A percentile compares a stretch with the other conserved stretches of the same genome.
Evolutionary conservation across 306 rosid genomes (phyloP).

Genomic region (Nissolia schottii): DNA sequence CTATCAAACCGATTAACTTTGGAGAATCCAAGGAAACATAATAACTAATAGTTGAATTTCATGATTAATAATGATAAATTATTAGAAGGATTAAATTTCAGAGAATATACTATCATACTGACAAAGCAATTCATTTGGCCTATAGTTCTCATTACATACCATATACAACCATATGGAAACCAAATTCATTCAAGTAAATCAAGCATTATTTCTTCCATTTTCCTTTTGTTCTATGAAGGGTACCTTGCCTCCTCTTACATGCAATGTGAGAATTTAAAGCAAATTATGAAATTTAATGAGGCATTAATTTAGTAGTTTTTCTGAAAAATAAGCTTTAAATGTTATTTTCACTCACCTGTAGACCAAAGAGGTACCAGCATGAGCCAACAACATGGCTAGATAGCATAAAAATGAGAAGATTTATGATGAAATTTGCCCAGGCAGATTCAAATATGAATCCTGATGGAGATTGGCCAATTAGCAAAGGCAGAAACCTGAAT

Average conservation of each 20-base stretch:
- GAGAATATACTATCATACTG: background rate
- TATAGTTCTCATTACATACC: background rate
- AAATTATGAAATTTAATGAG: background rate
- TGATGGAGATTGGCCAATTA: conserved; percentile 61
- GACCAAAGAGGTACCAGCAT: conserved; percentile 78
- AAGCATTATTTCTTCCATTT: background rate
- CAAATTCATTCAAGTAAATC: background rate
- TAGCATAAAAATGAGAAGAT: conserved; percentile 67
- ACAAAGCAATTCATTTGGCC: background rate
- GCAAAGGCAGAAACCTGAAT: conserved; percentile 59
- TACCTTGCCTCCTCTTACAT: background rate
- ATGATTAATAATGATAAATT: background rate
- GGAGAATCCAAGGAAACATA: conserved; percentile 5
- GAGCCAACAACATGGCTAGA: conserved; percentile 79
- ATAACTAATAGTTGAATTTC: background rate
- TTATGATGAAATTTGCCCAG: conserved; percentile 69
- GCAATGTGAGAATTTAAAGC: background rate
- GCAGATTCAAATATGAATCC: conserved; percentile 84
- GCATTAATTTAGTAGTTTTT: background rate
- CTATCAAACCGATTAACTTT: background rate
- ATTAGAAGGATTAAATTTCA: background rate
- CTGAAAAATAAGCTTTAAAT: background rate
- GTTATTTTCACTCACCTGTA: conserved; percentile 50
- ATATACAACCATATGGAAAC: background rate
- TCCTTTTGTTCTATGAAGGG: background rate